phyloP scores from a whole-genome alignment of 257 asterid genomes.

The Solanum chaucha region DNA sequence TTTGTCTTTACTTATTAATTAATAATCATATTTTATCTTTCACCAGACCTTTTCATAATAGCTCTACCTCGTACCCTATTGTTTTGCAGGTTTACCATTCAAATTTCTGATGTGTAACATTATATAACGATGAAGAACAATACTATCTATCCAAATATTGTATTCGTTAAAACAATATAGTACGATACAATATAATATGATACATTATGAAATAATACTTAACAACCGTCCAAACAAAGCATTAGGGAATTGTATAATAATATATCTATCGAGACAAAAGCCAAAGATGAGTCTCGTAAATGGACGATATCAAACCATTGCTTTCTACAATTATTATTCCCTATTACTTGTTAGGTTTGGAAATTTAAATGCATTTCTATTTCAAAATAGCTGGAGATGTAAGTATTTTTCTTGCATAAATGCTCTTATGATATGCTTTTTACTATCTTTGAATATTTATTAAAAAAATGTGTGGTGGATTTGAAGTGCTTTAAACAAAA shows the following conservation, averaged over 20 bases:
- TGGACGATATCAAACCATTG: background rate
- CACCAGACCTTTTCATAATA: background rate
- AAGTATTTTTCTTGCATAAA: background rate
- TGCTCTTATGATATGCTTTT: background rate
- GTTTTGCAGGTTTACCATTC: background rate
- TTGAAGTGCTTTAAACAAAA: background rate
- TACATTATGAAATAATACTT: too few relatives aligned
- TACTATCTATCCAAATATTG: too few relatives aligned
- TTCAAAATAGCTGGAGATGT: background rate
- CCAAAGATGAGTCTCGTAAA: background rate
- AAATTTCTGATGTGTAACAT: too few relatives aligned
- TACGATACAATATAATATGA: background rate
- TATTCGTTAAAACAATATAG: background rate
- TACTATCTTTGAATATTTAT: background rate
- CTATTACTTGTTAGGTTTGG: background rate
- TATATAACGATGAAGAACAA: background rate
- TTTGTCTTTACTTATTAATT: too few relatives aligned
- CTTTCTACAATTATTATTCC: background rate
- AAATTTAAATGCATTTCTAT: background rate
- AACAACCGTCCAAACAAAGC: background rate
- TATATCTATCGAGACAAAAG: background rate
- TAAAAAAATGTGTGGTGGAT: background rate
- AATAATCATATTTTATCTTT: background rate
- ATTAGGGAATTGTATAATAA: background rate
- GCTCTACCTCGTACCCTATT: background rate